Base-by-base conservation (phyloP, 202 grass and related monocot genomes). In the Alloteropsis angusta region DNA sequence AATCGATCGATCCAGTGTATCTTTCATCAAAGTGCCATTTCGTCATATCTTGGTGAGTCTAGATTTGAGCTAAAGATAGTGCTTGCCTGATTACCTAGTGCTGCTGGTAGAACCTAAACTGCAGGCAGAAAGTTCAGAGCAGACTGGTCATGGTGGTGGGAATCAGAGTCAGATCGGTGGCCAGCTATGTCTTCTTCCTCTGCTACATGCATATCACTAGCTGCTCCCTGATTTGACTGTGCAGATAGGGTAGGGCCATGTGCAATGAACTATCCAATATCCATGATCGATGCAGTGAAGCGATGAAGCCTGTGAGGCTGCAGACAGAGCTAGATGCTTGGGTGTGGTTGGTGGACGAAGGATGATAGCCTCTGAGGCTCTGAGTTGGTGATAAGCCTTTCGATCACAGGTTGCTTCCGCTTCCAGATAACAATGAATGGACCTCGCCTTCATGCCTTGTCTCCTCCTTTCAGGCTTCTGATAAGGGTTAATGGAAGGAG, bases 401-500 rank as follows among this genome's bases (percentile, higher is more conserved):
- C 60, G 3, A 34, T 70, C 36, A 45, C 68, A 61, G 54, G 59
- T 54, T 43, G 30, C 64, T 71, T 77, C 64, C 34, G 30, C 64
- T 71, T 77, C 17, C 10, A 70, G 52, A 87, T 68, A 78, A 87
- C 63, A 64, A 46, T 57, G 13, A 36, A 77, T 82, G 44, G 22
- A 23, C 22, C 39, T 82, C 28, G 50, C 42, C 30, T 60, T 22
- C 28, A 48, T 49, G 9, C 16, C 3, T 5, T 71, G 68, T 71
- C 68, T 39, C 77, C 77, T 85, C 61, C 43, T 72, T 53, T 71
- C 71, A 81, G 38, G 49, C 9, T 77, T 58, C n/a, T 36, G 66
- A 85, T 75, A 88, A 81, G 55, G 82, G 71, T 76, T 48, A 81
- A 45, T 77, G 34, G 65, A 68, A 43, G 37, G 6, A 2, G 62